These are phyloP conservation scores for Globisporangium lucens DNA, from an alignment of 352 stramenopile species.

Conservation along the genomic window DNA sequence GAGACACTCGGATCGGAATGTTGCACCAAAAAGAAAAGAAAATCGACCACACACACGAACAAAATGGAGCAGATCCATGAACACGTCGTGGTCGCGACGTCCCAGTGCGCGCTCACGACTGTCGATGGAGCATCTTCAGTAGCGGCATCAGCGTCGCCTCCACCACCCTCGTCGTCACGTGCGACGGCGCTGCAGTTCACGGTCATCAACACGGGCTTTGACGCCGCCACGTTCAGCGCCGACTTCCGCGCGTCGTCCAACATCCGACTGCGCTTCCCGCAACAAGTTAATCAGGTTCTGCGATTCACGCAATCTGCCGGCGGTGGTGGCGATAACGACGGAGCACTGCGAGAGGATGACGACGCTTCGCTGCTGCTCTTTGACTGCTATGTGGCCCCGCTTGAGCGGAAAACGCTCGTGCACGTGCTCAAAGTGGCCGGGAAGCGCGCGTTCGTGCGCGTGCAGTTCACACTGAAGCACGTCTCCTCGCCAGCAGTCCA, in stretches of 20 bases:
- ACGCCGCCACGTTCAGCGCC: conserved; percentile 31
- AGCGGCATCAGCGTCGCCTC: neutral
- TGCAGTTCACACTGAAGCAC: conserved; percentile 26
- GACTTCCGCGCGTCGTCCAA: conserved; percentile 43
- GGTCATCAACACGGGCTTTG: conserved; percentile 35
- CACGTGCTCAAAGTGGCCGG: conserved; percentile 23
- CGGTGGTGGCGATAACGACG: neutral
- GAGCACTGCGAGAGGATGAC: neutral
- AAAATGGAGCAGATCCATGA: conserved; percentile 25
- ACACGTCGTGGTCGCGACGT: conserved; percentile 31
- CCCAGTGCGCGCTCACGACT: conserved; percentile 18
- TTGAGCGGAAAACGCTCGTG: conserved; percentile 35
- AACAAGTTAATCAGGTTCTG: neutral
- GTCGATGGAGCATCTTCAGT: neutral
- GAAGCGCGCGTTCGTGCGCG: conserved; percentile 43
- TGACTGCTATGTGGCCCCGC: conserved; percentile 28
- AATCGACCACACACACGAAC: too few species aligned
- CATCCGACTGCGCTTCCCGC: conserved; percentile 29
- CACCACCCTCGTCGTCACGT: neutral
- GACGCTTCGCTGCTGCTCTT: conserved; percentile 17
- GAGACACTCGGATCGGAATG: too few species aligned
- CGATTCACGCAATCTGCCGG: neutral
- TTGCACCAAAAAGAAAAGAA: neutral
- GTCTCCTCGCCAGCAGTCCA: neutral
- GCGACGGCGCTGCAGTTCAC: conserved; percentile 39